Base-by-base conservation (phyloP, 176 grass and related monocot genomes). In the Cenchrus americanus region DNA sequence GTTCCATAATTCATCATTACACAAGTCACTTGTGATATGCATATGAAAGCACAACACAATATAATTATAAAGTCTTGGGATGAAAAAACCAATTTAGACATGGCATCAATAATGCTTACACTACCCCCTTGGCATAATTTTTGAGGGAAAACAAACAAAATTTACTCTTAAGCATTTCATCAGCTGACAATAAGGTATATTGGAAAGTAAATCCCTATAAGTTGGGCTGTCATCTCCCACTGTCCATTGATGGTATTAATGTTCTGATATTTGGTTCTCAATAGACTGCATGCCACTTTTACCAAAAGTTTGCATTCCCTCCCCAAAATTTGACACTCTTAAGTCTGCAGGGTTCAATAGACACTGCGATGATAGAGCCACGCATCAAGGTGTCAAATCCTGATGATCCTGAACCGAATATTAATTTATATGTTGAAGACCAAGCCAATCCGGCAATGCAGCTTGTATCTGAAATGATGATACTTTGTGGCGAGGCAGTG, bases 401-500 rank as follows among this genome's bases (percentile, higher is more conserved):
- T 71, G 86, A 93, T 77, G 91, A 87, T 63, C 93, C 87, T 62
- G 91, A 95, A 87, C 93, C 96, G 44, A 83, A 63, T 53, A 92
- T 98, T 78, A 92, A 90, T 91, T 77, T 98, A 59, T 95, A 94
- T 79, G 81, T 93, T 51, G 92, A 93, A 91, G 82, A 92, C 40
- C 89, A 91, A 88, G 68, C 87, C 62, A 88, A 88, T 62, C 83
- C 96, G 41, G 88, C 92, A 66, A 91, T 88, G 89, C 86, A 86
- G 72, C 91, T 98, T 76, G 95, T 98, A 76, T 90, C 91, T 65
- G 96, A 98, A 84, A 95, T 98, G 92, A 98, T 98, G 96, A 93
- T 98, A 88, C 91, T 98, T 40, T 98, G 96, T 80, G 90, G 90
- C 32, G 96, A 98, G 87, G 87, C 77, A 61, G 79, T 98, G 71